Conservation (phyloP, 1,284 basidiomycete genomes). For the Fistulinella cinereoalba region DNA sequence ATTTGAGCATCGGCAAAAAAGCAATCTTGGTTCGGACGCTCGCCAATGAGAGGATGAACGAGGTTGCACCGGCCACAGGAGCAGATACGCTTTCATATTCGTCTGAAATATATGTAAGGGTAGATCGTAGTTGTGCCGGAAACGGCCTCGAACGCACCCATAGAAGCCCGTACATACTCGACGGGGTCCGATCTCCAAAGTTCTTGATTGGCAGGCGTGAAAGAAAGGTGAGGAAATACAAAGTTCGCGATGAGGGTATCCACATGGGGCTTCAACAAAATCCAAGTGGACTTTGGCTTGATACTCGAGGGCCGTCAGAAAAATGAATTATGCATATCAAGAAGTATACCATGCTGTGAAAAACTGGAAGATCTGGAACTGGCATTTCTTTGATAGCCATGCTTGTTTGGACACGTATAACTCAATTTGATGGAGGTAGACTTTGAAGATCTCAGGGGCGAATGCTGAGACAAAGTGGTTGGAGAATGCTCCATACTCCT, state of each 20-base stretch:
- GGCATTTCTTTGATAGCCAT: constrained; percentile 80
- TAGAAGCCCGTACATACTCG: constrained; percentile 71
- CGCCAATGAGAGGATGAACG: constrained; percentile 74
- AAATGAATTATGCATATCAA: not conserved
- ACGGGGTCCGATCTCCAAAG: constrained; percentile 77
- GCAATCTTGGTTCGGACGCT: constrained; percentile 74
- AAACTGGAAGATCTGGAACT: constrained; percentile 78
- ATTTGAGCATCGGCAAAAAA: constrained; percentile 73
- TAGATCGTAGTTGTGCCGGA: too few relatives aligned
- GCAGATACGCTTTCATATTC: constrained; percentile 77
- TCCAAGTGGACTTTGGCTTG: constrained; percentile 87
- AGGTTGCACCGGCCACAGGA: constrained; percentile 73
- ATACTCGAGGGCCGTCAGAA: constrained; percentile 50
- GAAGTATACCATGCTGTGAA: constrained; percentile 76
- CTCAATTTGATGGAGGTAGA: constrained; percentile 75
- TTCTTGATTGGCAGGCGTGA: constrained; percentile 62
- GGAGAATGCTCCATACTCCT: constrained; percentile 69
- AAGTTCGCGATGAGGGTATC: constrained; percentile 71
- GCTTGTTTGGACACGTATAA: constrained; percentile 65
- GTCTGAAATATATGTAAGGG: constrained; percentile 51
- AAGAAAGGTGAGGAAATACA: constrained; percentile 83
- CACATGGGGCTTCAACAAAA: constrained; percentile 78
- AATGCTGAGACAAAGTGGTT: constrained; percentile 75
- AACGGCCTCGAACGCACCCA: constrained; percentile 52
- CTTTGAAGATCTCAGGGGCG: constrained; percentile 81